These are phyloP conservation scores for Phanerodontia chrysosporium DNA, from an alignment of 768 basidiomycete genomes.

Conservation along the genomic window DNA sequence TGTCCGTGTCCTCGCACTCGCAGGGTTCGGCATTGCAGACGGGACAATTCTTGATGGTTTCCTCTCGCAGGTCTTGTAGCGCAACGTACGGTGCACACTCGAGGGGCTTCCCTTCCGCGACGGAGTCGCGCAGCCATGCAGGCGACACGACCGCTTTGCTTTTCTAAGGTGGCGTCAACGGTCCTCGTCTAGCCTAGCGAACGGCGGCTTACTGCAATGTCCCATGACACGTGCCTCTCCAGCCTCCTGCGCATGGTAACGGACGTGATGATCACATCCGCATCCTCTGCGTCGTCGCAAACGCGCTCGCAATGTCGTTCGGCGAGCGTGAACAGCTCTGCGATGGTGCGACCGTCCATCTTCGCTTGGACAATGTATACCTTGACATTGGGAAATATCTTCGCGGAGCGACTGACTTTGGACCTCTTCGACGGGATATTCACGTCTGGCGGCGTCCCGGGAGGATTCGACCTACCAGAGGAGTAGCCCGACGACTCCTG, in stretches of 20 bases:
- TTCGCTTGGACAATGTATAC: slow-evolving; percentile 28
- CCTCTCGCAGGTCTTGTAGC: slow-evolving; percentile 43
- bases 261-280: slow-evolving; percentile 64
- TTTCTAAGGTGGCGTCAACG: slow-evolving; percentile 35
- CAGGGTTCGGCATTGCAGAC: slow-evolving; percentile 27
- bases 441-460: not conserved
- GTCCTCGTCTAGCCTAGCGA: not conserved
- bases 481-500: not conserved
- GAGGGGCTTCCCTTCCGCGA: slow-evolving; percentile 37
- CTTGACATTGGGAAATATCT: slow-evolving; percentile 15
- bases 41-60: slow-evolving; percentile 43
- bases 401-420: slow-evolving; percentile 9
- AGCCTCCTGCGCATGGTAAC: slow-evolving; percentile 64
- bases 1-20: slow-evolving; percentile 20
- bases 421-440: slow-evolving; percentile 14
- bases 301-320: slow-evolving; percentile 29
- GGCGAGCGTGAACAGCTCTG: slow-evolving; percentile 25
- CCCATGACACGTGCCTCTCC: slow-evolving; percentile 66
- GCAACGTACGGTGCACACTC: slow-evolving; percentile 58
- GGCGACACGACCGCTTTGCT: slow-evolving; percentile 67
- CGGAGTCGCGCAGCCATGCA: slow-evolving; percentile 63
- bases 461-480: not conserved
- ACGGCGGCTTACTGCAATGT: slow-evolving; percentile 51
- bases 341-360: slow-evolving; percentile 19
- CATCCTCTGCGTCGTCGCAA: slow-evolving; percentile 38